Conservation (phyloP, 2,329 filamentous ascomycete genomes). For the Metarhizium brunneum region DNA sequence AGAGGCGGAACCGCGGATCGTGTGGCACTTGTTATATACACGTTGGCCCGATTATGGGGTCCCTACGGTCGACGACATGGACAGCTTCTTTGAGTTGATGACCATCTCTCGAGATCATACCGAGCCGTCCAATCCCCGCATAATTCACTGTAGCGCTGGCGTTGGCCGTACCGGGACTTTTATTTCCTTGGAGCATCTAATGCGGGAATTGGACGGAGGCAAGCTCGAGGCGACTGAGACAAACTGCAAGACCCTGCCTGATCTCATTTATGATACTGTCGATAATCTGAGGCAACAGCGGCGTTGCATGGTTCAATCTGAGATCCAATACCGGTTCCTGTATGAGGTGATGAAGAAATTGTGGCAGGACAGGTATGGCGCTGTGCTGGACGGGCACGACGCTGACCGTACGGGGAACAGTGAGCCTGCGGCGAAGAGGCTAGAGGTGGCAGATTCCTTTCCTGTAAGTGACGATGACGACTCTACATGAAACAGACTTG, state of each 20-base stretch:
- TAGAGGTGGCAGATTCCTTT: slow-evolving; percentile 40
- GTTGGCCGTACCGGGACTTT: slow-evolving; percentile 94
- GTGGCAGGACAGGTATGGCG: slow-evolving; percentile 57
- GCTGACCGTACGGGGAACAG: slow-evolving; percentile 24
- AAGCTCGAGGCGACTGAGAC: slow-evolving; percentile 44
- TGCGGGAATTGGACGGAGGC: slow-evolving; percentile 71
- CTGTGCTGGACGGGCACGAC: slow-evolving; percentile 19
- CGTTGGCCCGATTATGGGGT: slow-evolving; percentile 89
- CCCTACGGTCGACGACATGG: slow-evolving; percentile 58
- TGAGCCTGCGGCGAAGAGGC: slow-evolving; percentile 43
- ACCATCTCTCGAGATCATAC: slow-evolving; percentile 51
- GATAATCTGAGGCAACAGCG: slow-evolving; percentile 76
- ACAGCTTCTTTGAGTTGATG: slow-evolving; percentile 61
- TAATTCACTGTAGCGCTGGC: slow-evolving; percentile 83
- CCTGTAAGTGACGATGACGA: slow-evolving; percentile 1
- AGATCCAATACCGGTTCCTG: slow-evolving; percentile 75
- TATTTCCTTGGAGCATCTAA: slow-evolving; percentile 87
- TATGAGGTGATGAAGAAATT: slow-evolving; percentile 75
- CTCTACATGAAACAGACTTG: neutral
- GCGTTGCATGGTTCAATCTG: slow-evolving; percentile 91
- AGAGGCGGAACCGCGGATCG: slow-evolving; percentile 41
- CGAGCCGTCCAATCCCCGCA: slow-evolving; percentile 54
- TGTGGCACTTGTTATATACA: slow-evolving; percentile 80
- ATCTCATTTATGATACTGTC: slow-evolving; percentile 72
- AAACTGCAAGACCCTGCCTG: slow-evolving; percentile 25